phyloP scores from a whole-genome alignment of 495 filamentous ascomycete species.

The Physcia stellaris region DNA sequence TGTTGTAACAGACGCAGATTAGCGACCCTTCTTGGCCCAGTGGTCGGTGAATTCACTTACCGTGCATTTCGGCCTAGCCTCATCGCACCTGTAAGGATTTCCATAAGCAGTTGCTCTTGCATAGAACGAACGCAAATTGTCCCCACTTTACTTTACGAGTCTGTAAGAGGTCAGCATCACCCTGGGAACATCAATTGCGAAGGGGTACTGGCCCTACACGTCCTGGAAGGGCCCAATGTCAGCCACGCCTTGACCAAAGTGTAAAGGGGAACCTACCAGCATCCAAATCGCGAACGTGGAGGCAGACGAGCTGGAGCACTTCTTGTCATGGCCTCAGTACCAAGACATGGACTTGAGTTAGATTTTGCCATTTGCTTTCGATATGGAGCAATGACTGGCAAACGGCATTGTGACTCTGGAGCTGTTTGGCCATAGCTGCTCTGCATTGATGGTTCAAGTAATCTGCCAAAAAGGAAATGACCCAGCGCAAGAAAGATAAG shows the following conservation, averaged over 20 bases:
- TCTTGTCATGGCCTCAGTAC: conserved; percentile 13
- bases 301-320: conserved; percentile 34
- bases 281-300: conserved; percentile 38
- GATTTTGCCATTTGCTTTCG: too few relatives aligned
- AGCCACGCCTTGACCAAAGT: too few relatives aligned
- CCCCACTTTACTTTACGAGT: conserved; percentile 35
- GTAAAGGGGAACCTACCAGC: conserved; percentile 32
- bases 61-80: conserved; percentile 38
- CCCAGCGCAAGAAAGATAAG: too few relatives aligned
- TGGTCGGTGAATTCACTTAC: conserved; percentile 16
- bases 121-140: background rate
- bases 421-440: too few relatives aligned
- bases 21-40: background rate
- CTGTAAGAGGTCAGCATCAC: conserved; percentile 17
- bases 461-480: too few relatives aligned
- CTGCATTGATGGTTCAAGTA: too few relatives aligned
- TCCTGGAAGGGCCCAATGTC: conserved; percentile 22
- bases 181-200: background rate
- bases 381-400: conserved; percentile 38
- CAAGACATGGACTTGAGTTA: background rate
- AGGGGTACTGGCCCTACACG: conserved; percentile 31
- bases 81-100: conserved; percentile 36
- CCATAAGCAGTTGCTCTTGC: background rate
- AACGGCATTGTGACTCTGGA: too few relatives aligned
- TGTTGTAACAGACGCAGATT: background rate